Evolutionary conservation across 2,329 filamentous ascomycete genomes (phyloP), one percentile per base, ranked within the genome.

Genomic region (Lojkania enalia): DNA sequence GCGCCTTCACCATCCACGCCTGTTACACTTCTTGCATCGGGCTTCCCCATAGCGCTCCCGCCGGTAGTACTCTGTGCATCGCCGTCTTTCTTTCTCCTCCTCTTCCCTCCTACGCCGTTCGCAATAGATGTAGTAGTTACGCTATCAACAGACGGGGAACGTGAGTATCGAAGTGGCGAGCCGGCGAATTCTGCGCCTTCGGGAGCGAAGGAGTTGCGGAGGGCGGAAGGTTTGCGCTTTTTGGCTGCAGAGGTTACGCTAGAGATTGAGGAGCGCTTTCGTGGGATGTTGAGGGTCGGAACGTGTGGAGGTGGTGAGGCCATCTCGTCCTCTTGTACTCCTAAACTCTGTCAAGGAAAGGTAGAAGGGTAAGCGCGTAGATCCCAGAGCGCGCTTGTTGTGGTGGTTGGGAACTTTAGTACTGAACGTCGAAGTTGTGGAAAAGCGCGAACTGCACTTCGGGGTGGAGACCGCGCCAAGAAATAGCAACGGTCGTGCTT

Each of bases 191-290:
- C 63, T 42, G 81, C 74, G 18, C 16, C 33, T 46, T 83, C 85
- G 19, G 87, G 87, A 0, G 87, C 86, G 62, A 90, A 94, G 0
- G 87, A 90, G 3, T 89, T 91, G 29, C 88, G 86, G 1, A 94
- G 80, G 3, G 84, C 79, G 11, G 85, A 89, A 4, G 84, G 78
- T 64, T 91, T 91, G 61, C 87, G 85, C 35, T 85, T 84, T 64
- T 89, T 89, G 25, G 13, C 73, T 66, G 55, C 53, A 3, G 73
- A 76, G 2, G 71, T 72, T 35, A 75, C 72, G 25, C 75, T 75
- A 7, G 77, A 74, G 50, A 85, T 71, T 15, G 80, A 77, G 35
- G 78, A 75, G 51, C 85, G 83, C 66, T 86, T 88, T 69, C 85
- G 87, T 60, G 71, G 71, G 18, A 80, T 79, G 13, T 78, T 72